phyloP scores from a whole-genome alignment of 2,329 filamentous ascomycete species.

The Paecilomyces sp. region DNA sequence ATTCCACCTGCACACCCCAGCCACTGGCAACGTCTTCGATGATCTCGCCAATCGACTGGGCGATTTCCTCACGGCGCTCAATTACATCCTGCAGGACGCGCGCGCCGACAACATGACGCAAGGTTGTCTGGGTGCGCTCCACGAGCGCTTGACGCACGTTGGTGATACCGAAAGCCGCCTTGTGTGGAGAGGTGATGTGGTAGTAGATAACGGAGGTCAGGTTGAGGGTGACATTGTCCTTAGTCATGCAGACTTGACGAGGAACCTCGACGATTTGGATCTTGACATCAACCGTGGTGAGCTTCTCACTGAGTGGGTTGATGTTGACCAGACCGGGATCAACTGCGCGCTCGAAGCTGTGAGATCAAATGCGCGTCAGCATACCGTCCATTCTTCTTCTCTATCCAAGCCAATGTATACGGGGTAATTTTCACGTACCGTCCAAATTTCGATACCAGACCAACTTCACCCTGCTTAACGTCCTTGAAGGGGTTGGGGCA shows the following conservation, averaged over 20 bases:
- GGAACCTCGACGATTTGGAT: conserved; percentile 97
- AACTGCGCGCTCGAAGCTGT: conserved; percentile 78
- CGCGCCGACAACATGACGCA: conserved; percentile 93
- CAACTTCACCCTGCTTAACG: conserved; percentile 88
- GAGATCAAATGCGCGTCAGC: conserved; percentile 18
- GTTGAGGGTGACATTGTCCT: conserved; percentile 93
- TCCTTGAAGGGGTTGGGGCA: conserved; percentile 96
- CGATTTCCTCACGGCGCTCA: conserved; percentile 94
- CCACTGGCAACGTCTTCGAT: conserved; percentile 91
- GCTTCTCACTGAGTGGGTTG: conserved; percentile 85
- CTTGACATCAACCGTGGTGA: conserved; percentile 95
- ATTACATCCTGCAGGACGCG: conserved; percentile 96
- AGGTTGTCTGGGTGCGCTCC: conserved; percentile 94
- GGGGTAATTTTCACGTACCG: conserved; percentile 25
- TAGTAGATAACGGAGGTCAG: conserved; percentile 99
- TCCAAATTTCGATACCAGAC: conserved; percentile 92
- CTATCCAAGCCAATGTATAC: background rate
- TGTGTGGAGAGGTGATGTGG: conserved; percentile 91
- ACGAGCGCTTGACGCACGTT: conserved; percentile 94
- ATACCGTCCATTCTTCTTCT: background rate
- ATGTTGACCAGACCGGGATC: conserved; percentile 96
- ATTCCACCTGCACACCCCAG: conserved; percentile 95
- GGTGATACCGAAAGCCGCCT: conserved; percentile 91
- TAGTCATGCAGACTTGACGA: conserved; percentile 97
- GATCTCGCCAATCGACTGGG: conserved; percentile 89